Conservation (phyloP, 257 asterid genomes). For the Nicotiana knightiana region DNA sequence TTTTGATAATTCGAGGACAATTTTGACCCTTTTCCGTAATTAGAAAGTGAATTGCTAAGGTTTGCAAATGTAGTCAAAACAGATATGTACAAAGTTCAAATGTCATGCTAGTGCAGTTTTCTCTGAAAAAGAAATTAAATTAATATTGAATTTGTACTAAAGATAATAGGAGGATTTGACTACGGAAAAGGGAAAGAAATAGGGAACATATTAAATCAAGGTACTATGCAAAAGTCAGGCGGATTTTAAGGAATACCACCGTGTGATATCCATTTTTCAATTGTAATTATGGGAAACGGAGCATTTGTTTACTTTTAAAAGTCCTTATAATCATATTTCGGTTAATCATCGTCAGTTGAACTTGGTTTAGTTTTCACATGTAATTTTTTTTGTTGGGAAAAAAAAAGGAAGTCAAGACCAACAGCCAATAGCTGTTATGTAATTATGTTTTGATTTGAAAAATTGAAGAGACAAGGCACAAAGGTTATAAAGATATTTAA, state of each 20-base stretch:
- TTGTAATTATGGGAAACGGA: background rate
- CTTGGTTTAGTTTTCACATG: background rate
- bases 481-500: background rate
- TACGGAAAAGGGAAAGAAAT: background rate
- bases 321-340: background rate
- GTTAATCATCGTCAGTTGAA: background rate
- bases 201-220: background rate
- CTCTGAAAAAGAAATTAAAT: background rate
- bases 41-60: background rate
- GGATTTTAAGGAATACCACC: slow-evolving; percentile 7
- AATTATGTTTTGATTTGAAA: slow-evolving; percentile 6
- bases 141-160: background rate
- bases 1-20: no score
- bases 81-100: background rate
- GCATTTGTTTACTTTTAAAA: background rate
- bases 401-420: background rate
- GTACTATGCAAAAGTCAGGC: slow-evolving; percentile 11
- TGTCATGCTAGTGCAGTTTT: background rate
- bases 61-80: background rate
- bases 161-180: background rate
- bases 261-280: slow-evolving; percentile 3
- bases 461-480: background rate
- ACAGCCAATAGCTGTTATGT: background rate
- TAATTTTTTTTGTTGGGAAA: background rate
- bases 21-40: no score